Conservation (phyloP, 306 rosid genomes). For the Prunus armeniaca region DNA sequence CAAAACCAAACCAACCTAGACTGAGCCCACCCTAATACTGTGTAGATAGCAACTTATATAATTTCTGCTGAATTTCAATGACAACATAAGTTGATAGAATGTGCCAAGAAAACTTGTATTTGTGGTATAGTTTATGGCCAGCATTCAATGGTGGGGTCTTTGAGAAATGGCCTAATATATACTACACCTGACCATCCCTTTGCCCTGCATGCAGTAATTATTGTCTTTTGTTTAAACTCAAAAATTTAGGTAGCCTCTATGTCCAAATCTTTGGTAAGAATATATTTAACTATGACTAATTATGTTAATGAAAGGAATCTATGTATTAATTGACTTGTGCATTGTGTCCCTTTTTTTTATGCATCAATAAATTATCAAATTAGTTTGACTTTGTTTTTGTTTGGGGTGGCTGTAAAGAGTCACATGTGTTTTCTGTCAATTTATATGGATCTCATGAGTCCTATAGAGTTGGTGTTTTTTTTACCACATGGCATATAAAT, state of each 20-base stretch:
- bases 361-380: neutral
- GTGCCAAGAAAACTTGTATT: conserved; percentile 5
- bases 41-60: neutral
- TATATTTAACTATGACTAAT: neutral
- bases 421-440: neutral
- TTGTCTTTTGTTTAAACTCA: neutral
- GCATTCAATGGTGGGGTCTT: conserved; percentile 4
- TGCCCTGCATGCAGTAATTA: neutral
- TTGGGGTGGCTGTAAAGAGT: neutral
- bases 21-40: neutral
- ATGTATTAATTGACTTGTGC: neutral
- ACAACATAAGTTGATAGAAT: neutral
- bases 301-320: neutral
- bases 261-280: neutral
- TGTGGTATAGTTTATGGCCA: neutral
- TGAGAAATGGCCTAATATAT: neutral
- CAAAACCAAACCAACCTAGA: no score
- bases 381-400: conserved; percentile 1
- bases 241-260: neutral
- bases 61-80: neutral
- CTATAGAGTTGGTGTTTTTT: neutral
- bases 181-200: neutral
- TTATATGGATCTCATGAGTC: neutral
- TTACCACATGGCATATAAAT: neutral
- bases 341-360: neutral